Evolutionary conservation across 306 rosid genomes (phyloP).

Genomic region (Myrica gale): DNA sequence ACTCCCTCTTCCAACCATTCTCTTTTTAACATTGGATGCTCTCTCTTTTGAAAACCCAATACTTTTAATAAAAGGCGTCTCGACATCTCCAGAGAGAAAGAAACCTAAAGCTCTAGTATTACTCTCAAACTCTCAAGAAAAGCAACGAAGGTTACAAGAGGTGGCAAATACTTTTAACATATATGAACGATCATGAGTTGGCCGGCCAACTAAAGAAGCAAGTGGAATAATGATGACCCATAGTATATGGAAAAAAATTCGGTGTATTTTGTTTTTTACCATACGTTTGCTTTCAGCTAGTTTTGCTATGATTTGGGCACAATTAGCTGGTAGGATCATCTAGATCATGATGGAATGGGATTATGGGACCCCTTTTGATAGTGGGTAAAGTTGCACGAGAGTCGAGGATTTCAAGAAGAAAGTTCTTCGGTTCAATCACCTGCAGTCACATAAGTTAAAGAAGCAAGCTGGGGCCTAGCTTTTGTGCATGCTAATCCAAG

Average conservation of each 20-base stretch:
- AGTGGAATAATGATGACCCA: constrained; percentile 13
- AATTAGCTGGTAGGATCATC: neutral
- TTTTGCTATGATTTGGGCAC: neutral
- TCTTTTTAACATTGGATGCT: constrained; percentile 56
- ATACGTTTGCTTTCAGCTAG: neutral
- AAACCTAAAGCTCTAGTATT: constrained; percentile 30
- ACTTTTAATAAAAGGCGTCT: constrained; percentile 27
- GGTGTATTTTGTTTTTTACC: neutral
- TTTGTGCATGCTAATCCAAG: too few species aligned
- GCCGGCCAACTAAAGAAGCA: constrained; percentile 4
- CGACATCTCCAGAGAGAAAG: constrained; percentile 31
- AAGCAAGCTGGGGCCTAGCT: neutral
- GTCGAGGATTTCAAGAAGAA: neutral
- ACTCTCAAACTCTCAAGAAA: constrained; percentile 16
- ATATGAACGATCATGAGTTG: constrained; percentile 9
- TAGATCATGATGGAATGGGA: neutral
- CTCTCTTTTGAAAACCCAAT: constrained; percentile 27
- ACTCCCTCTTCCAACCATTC: constrained; percentile 26
- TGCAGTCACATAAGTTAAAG: constrained; percentile 6
- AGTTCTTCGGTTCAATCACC: constrained; percentile 21
- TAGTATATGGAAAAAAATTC: neutral
- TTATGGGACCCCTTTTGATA: too few species aligned
- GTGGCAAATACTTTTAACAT: neutral
- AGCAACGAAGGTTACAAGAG: constrained; percentile 20
- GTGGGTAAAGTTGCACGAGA: too few species aligned